Evolutionary conservation across 441 rosid species (phyloP), one percentile per base, ranked within the genome.

Genomic region (Cnidoscolus chayamansa): DNA sequence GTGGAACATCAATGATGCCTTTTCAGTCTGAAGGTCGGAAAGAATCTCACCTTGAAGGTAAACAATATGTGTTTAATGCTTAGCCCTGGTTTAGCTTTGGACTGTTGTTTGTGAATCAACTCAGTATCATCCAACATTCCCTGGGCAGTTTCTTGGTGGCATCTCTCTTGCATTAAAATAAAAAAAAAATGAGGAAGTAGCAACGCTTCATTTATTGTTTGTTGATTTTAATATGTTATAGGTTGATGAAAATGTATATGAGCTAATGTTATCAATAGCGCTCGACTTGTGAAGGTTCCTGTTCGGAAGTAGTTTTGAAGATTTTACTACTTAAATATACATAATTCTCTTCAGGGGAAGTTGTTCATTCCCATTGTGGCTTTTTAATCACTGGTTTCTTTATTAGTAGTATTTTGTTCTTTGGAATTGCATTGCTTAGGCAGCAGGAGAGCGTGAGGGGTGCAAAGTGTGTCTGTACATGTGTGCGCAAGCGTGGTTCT

Each of bases 1-100:
- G 45, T 40, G 17, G n/a, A 25, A 54, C 62, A 65, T 59, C 37
- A 37, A 40, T 50, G 67, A 59, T 51, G 60, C 65, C 59, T 56
- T 40, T 55, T 70, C 32, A 31, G 53, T 68, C 53, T 2, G 11
- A 45, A 13, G 50, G 50, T 55, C 58, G 20, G 79, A 57, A 75
- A 72, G 61, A 64, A 13, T 53, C 49, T 61, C 64, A 4, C 50
- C 40, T 58, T 50, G n/a, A 50, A 77, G 80, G 74, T 80, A 78
- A 69, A 19, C 54, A 64, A 68, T 57, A 63, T 63, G 3, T 77
- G 43, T 43, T 11, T 67, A 30, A 32, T 67, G 63, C 25, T 64
- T 17, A 19, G 53, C 17, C 32, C 54, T 59, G 54, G 7, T 31
- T 6, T 47, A n/a, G 50, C 45, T 35, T 11, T 35, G 12, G 8